phyloP scores from a whole-genome alignment of 129 eudicot genomes.

The Rutidosis leptorrhynchoides region DNA sequence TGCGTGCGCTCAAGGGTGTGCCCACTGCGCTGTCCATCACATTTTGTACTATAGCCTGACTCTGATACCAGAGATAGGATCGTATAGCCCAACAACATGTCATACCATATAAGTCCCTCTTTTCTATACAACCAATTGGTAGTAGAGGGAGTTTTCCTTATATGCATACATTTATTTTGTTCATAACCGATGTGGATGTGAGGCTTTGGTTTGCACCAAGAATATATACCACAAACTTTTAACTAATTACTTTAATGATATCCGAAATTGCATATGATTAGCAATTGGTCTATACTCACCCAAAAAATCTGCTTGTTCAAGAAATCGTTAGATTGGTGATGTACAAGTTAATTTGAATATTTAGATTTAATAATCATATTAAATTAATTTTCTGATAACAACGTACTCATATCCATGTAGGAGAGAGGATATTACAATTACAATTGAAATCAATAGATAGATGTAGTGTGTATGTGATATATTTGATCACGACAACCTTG shows the following conservation, averaged over 20 bases:
- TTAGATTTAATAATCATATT: background rate
- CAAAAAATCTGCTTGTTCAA: background rate
- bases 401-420: background rate
- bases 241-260: background rate
- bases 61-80: no score
- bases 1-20: no score
- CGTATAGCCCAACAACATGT: no score
- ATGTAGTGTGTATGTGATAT: background rate
- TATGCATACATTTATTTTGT: no score
- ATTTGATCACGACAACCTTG: conserved; percentile 29
- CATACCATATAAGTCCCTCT: no score
- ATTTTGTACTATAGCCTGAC: no score
- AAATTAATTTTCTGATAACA: no score
- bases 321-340: background rate
- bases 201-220: no score
- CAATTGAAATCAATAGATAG: background rate
- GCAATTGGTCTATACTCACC: background rate
- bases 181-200: no score
- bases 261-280: background rate
- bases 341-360: background rate
- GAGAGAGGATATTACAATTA: background rate
- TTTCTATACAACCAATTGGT: no score
- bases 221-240: background rate
- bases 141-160: no score
- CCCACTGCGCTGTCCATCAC: no score